Evolutionary conservation across 129 eudicot genomes (phyloP).

Genomic region (Gnaphalium uliginosum): DNA sequence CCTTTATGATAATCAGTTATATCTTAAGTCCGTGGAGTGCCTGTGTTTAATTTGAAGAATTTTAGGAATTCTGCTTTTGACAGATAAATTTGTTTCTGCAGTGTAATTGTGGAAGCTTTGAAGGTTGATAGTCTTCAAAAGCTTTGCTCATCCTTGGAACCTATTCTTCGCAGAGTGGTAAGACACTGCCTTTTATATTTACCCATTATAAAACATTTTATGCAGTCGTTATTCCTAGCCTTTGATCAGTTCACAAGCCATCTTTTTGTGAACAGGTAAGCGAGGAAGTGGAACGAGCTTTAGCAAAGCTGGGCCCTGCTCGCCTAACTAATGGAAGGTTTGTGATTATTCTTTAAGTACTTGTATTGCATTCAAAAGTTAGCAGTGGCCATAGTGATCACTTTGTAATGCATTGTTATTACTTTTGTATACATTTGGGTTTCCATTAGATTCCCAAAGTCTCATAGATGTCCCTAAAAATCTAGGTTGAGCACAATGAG

Average conservation of each 20-base stretch:
- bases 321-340: constrained; percentile 67
- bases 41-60: neutral
- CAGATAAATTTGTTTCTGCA: constrained; percentile 39
- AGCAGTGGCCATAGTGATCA: constrained; percentile 10
- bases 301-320: constrained; percentile 92
- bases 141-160: constrained; percentile 96
- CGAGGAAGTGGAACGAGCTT: constrained; percentile 93
- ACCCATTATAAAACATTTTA: neutral
- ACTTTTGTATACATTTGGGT: neutral
- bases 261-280: constrained; percentile 58
- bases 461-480: neutral
- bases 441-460: neutral
- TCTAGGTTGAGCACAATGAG: neutral
- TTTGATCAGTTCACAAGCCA: constrained; percentile 21
- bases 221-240: neutral
- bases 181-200: constrained; percentile 24
- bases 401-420: neutral
- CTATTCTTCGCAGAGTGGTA: constrained; percentile 97
- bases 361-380: neutral
- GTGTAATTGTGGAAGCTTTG: constrained; percentile 86
- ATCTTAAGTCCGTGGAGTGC: constrained; percentile 2
- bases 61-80: constrained; percentile 9
- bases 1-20: neutral
- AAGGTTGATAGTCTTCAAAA: constrained; percentile 91
- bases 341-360: constrained; percentile 11